A percentile compares a stretch with the other conserved stretches of the same genome.
These are phyloP conservation scores for Dentipellis sp. DNA, from an alignment of 768 basidiomycete species.

Conservation along the genomic window DNA sequence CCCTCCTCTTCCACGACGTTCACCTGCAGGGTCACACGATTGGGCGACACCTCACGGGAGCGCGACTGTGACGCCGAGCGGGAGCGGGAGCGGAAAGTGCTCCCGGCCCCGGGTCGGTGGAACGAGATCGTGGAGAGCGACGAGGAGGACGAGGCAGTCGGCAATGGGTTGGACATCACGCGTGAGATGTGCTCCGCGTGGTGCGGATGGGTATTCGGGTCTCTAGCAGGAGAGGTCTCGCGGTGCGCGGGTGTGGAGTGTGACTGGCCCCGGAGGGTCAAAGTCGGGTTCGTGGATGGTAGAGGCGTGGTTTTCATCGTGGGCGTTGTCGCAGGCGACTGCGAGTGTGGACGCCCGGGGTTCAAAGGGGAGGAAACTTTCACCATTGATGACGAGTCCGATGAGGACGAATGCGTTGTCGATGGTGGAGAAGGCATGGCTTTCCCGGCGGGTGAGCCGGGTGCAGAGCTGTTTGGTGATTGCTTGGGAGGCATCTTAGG, in stretches of 20 bases:
- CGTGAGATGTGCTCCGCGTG: slow-evolving; percentile 6
- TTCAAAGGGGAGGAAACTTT: background rate
- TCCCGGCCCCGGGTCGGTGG: background rate
- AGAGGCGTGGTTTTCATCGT: background rate
- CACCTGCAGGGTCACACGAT: slow-evolving; percentile 3
- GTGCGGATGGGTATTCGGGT: background rate
- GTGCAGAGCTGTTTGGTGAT: background rate
- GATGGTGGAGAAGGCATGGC: background rate
- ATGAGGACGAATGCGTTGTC: background rate
- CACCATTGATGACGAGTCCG: background rate
- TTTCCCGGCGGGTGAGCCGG: background rate
- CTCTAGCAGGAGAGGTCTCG: background rate
- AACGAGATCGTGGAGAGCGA: slow-evolving; percentile 8
- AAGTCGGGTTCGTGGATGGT: background rate
- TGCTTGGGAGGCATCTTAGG: background rate
- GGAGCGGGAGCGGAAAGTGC: slow-evolving; percentile 11
- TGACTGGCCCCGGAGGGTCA: background rate
- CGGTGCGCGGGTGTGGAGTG: background rate
- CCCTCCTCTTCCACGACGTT: slow-evolving; percentile 2
- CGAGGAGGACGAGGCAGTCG: slow-evolving; percentile 4
- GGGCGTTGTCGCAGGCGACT: background rate
- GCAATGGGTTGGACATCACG: slow-evolving; percentile 12
- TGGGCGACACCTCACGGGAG: background rate
- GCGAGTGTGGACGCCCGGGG: background rate
- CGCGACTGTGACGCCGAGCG: slow-evolving; percentile 3